These are phyloP conservation scores for Argentina anserina DNA, from an alignment of 306 rosid species.

Conservation along the genomic window DNA sequence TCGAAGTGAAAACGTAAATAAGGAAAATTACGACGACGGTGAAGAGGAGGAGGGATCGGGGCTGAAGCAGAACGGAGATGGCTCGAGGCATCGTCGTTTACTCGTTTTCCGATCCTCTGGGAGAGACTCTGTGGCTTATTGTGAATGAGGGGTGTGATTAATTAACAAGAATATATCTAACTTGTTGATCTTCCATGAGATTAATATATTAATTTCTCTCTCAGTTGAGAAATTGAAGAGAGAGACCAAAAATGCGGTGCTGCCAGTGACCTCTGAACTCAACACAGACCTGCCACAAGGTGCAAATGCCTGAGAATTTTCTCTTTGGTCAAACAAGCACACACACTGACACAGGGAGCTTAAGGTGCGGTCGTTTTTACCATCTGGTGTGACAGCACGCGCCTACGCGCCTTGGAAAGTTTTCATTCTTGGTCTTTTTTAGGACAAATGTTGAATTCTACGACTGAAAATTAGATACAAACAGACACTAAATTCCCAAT, in stretches of 20 bases:
- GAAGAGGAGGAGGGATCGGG: conserved; percentile 47
- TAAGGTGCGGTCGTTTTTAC: not conserved
- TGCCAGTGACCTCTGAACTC: conserved; percentile 9
- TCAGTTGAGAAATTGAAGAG: not conserved
- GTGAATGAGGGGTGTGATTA: not conserved
- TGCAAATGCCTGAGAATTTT: conserved; percentile 1
- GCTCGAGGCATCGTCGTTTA: conserved; percentile 57
- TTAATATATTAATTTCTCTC: not conserved
- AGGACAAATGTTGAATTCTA: too few relatives aligned
- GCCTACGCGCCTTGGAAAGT: not conserved
- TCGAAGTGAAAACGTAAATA: conserved; percentile 38
- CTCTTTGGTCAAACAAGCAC: not conserved
- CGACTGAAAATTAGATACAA: too few relatives aligned
- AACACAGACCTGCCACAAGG: not conserved
- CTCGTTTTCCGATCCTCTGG: not conserved
- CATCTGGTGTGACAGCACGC: not conserved
- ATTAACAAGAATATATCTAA: not conserved
- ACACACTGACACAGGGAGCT: not conserved
- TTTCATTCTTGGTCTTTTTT: too few relatives aligned
- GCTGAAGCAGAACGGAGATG: conserved; percentile 48
- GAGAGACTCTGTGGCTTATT: not conserved
- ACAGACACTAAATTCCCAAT: too few relatives aligned
- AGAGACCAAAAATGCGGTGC: conserved; percentile 8
- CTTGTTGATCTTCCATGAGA: conserved; percentile 9
- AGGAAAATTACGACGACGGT: conserved; percentile 38